Percentiles rank a stretch among this genome's conserved stretches.
These are phyloP conservation scores for Fusarium fujikuroi DNA, from an alignment of 2,329 filamentous ascomycete species.

Conservation along the genomic window DNA sequence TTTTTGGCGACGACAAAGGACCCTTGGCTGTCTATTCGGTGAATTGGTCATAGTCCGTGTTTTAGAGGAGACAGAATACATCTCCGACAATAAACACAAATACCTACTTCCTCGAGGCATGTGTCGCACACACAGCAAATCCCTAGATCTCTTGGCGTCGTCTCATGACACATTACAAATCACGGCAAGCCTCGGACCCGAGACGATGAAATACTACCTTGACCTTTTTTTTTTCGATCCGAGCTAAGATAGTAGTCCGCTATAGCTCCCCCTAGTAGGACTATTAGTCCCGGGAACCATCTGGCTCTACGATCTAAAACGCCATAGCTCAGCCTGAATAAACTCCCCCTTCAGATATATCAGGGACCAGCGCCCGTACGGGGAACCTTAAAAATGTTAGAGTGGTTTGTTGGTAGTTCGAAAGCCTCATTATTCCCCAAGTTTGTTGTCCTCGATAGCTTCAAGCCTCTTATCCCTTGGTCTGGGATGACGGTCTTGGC, in stretches of 20 bases:
- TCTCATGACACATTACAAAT: conserved; percentile 15
- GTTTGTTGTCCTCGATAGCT: background rate
- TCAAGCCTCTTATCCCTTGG: background rate
- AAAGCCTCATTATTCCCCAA: background rate
- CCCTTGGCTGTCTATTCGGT: conserved; percentile 31
- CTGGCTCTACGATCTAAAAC: background rate
- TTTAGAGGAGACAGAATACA: background rate
- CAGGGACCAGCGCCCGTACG: background rate
- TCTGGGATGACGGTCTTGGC: background rate
- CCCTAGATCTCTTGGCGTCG: conserved; percentile 6
- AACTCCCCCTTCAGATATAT: background rate
- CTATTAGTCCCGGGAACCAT: conserved; percentile 2
- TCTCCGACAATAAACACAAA: background rate
- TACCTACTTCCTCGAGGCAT: background rate
- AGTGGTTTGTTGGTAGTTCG: background rate
- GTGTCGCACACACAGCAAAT: background rate
- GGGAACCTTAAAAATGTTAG: background rate
- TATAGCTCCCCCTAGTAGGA: background rate
- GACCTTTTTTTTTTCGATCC: background rate
- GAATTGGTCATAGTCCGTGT: background rate
- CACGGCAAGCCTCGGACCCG: background rate
- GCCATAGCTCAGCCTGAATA: conserved; percentile 17
- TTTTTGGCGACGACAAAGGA: conserved; percentile 50
- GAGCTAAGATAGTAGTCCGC: background rate
- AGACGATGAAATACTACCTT: background rate